A percentile compares a stretch with the other conserved stretches of the same genome.
Evolutionary conservation across 352 stramenopile species (phyloP).

Genomic region (Pythium catenulatum): DNA sequence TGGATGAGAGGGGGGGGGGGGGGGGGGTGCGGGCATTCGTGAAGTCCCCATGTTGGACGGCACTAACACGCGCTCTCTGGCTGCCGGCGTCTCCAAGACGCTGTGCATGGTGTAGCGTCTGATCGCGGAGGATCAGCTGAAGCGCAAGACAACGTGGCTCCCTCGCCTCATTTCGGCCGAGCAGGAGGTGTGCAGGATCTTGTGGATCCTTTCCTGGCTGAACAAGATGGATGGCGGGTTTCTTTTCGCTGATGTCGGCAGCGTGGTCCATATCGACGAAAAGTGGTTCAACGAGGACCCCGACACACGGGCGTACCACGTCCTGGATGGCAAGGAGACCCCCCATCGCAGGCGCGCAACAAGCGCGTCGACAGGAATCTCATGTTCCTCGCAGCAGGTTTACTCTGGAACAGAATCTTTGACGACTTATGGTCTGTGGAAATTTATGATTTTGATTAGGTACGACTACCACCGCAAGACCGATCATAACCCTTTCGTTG

Average conservation of each 20-base stretch:
- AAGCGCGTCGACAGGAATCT: constrained; percentile 45
- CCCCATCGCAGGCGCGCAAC: constrained; percentile 25
- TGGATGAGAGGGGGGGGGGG: too few species aligned
- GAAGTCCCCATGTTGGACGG: neutral
- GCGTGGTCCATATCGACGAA: constrained; percentile 55
- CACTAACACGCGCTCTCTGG: neutral
- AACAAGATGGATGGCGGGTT: neutral
- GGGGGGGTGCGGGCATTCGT: too few species aligned
- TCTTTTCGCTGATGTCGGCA: constrained; percentile 44
- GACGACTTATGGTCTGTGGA: neutral
- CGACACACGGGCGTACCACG: constrained; percentile 16
- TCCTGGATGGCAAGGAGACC: constrained; percentile 10
- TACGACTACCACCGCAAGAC: constrained; percentile 30
- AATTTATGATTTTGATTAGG: constrained; percentile 35
- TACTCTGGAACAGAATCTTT: neutral
- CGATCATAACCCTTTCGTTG: constrained; percentile 47
- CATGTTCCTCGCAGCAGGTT: constrained; percentile 54
- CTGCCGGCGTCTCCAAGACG: neutral
- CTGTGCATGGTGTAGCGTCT: constrained; percentile 10
- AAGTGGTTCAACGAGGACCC: constrained; percentile 57
- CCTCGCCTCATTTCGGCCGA: constrained; percentile 12
- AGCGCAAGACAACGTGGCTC: neutral
- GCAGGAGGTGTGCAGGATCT: constrained; percentile 18
- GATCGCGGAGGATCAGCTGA: neutral
- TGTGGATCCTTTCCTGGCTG: constrained; percentile 30